Evolutionary conservation across 208 protist genomes (phyloP), one percentile per base, ranked within the genome.

Genomic region (Trypanosoma lewisi): DNA sequence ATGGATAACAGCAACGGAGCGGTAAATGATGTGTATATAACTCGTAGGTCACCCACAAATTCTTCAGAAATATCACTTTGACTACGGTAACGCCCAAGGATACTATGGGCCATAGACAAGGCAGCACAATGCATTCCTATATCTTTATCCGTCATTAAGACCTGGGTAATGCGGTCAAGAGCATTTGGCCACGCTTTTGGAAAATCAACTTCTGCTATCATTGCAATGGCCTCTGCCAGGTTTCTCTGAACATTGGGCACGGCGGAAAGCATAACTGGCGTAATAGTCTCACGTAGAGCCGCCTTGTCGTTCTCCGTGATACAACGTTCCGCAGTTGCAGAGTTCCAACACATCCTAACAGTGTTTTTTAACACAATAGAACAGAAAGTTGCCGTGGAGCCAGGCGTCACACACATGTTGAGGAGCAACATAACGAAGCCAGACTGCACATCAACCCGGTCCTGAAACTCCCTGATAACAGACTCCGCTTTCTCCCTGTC

Each of bases 191-290:
- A 98, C 27, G 54, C 28, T 2, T 60, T 51, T 16, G 97, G 97
- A 59, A 98, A 98, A 73, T 98, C 97, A 17, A 80, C 56, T 31
- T 87, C 60, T 9, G 88, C 83, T 52, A 98, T 97, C 30, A 96
- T 70, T 34, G 84, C 64, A 44, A 98, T 82, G 27, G 93, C 77
- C 56, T 95, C 96, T 0, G 85, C 80, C n/a, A 98, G 72, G 64
- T 96, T 95, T 51, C 78, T 70, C 68, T 96, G 92, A 11, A 97
- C 58, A 11, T 54, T 61, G 3, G 62, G 17, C 0, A 82, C 49
- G 21, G 80, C 63, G 23, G 25, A 25, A 33, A 98, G 63, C 82
- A 98, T 84, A 12, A 71, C 55, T 6, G 39, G 12, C 52, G 89
- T 81, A 37, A 96, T 81, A 17, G 57, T 70, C 1, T 77, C 61